Conservation (phyloP, 345 rosid species). For the Eucalyptus marginata region DNA sequence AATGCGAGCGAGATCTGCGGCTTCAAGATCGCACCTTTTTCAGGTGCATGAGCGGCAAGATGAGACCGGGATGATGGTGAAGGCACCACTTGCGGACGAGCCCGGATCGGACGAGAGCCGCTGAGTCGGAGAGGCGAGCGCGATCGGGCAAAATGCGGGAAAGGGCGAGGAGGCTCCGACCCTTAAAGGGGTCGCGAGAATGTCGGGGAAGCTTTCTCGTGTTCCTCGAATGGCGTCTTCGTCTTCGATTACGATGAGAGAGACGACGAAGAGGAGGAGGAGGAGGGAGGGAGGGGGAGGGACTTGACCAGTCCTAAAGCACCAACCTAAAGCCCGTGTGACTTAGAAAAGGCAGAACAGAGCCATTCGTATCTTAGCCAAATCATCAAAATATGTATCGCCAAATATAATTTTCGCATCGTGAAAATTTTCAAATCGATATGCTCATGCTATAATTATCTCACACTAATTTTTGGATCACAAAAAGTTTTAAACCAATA, state of each 20-base stretch:
- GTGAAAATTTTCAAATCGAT: neutral
- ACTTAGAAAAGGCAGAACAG: neutral
- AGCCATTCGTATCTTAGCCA: neutral
- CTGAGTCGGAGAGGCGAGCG: neutral
- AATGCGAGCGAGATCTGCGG: neutral
- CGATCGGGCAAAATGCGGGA: neutral
- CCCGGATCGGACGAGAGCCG: neutral
- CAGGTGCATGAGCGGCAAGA: neutral
- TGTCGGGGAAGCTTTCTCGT: neutral
- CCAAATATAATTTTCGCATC: neutral
- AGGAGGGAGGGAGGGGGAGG: neutral
- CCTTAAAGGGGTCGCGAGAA: neutral
- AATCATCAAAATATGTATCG: neutral
- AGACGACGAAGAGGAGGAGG: neutral
- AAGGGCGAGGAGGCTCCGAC: neutral
- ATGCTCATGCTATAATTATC: fast-evolving
- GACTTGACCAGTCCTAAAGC: neutral
- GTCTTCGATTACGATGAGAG: neutral
- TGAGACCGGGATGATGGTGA: neutral
- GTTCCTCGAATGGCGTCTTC: neutral
- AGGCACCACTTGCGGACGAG: neutral
- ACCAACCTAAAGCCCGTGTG: neutral
- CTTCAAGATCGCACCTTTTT: neutral
- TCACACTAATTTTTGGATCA: too few relatives aligned
- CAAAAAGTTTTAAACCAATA: too few relatives aligned